These are phyloP conservation scores for Fusarium tjaetaba DNA, from an alignment of 2,329 filamentous ascomycete genomes.

Conservation along the genomic window DNA sequence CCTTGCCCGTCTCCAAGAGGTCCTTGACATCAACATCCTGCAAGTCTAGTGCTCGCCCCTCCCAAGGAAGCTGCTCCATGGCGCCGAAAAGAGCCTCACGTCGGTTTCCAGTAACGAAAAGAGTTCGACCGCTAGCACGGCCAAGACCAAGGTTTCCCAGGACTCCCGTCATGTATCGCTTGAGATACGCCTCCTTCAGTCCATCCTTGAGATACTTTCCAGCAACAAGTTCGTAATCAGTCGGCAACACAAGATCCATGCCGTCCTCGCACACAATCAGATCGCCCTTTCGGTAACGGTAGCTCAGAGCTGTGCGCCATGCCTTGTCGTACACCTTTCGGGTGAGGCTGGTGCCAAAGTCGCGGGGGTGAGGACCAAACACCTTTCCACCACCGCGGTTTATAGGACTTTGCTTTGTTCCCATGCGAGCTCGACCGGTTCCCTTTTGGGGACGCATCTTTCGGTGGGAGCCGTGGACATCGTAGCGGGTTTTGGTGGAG, in stretches of 20 bases:
- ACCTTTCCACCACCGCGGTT: slow-evolving; percentile 85
- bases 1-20: slow-evolving; percentile 81
- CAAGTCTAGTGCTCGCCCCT: slow-evolving; percentile 75
- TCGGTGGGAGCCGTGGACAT: slow-evolving; percentile 83
- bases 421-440: slow-evolving; percentile 79
- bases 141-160: slow-evolving; percentile 78
- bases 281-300: slow-evolving; percentile 88
- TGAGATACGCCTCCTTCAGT: slow-evolving; percentile 65
- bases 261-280: slow-evolving; percentile 84
- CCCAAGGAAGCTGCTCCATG: slow-evolving; percentile 69
- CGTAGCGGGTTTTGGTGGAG: slow-evolving; percentile 79
- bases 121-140: slow-evolving; percentile 71
- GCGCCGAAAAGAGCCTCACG: slow-evolving; percentile 73
- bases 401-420: slow-evolving; percentile 83
- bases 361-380: slow-evolving; percentile 89
- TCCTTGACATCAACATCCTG: slow-evolving; percentile 97
- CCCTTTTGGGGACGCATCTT: slow-evolving; percentile 93
- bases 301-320: slow-evolving; percentile 92
- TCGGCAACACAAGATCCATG: slow-evolving; percentile 71
- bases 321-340: slow-evolving; percentile 94
- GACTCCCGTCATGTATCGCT: slow-evolving; percentile 73
- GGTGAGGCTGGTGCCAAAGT: slow-evolving; percentile 86
- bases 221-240: slow-evolving; percentile 58
- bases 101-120: slow-evolving; percentile 74
- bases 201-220: slow-evolving; percentile 57